Base-by-base conservation (phyloP, 768 basidiomycete species). In the Cyathus striatus region DNA sequence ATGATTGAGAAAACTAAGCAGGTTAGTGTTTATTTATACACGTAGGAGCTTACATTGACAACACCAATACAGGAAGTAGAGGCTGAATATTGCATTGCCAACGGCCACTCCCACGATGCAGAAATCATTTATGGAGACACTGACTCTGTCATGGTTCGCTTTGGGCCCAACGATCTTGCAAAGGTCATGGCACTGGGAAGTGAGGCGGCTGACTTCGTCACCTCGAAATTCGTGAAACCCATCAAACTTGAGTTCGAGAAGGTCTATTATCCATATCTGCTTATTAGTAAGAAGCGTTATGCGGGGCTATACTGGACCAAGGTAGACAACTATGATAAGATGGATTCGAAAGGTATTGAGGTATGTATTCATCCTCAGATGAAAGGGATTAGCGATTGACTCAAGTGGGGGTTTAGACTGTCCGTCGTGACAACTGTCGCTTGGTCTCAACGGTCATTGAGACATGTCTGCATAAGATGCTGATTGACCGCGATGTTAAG, bases 221-320 rank as follows among this genome's bases (percentile, higher is more conserved):
- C 96, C 0, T 60, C 74, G 32, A 90, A 92, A 61, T 99, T 99
- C 60, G 69, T 93, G 54, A 85, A 86, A 55, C 96, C 95, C 0
- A 98, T 98, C 71, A 98, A 98, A 62, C 81, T 99, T 21, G 95
- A 99, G 63, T 99, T 99, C 65, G 96, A 99, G 60, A 98, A 99
- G 61, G 94, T 98, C 4, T 99, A 99, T 65, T 98, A 88, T 61
- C 96, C 96, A 4, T 99, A 98, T 63, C 65, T 99, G 42, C 82
- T 99, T 38, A 99, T 99, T 65, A 98, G 73, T 75, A 99, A 99
- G 68, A 99, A 99, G 66, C 83, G 96, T 35, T 99, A 99, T 63
- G 96, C 96, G 2, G 96, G 96, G 5, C 66, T 98, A 44, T 98
- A 99, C 59, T 99, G 96, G 96, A 98, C 96, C 1, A 83, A 80